Base-by-base conservation (phyloP, 2,329 filamentous ascomycete species). In the Penicillium sp. region DNA sequence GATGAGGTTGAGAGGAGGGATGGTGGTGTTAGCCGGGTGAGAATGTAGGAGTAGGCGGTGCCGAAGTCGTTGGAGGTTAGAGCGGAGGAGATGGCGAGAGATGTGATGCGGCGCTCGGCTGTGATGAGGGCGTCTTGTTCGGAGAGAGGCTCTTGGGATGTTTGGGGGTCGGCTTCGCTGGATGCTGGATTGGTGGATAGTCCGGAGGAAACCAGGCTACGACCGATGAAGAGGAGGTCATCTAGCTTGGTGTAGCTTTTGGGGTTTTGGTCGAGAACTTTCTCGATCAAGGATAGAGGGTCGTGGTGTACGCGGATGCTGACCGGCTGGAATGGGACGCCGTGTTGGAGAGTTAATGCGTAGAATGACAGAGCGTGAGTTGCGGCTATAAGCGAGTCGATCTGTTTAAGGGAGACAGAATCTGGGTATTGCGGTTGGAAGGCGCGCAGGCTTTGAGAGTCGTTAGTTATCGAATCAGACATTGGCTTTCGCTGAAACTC, bases 361-460 rank as follows among this genome's bases (percentile, higher is more conserved):
- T 85, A 85, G 57, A 81, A 84, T 1, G 81, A 85, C 50, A 85
- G 66, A 14, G 80, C 72, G 58, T 85, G 81, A 1, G 81, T 84
- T 13, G 81, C 81, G 39, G 76, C 69, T 31, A 84, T 74, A 23
- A 85, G 69, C 23, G 79, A 74, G 16, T 72, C 68, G 22, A 74
- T 73, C 42, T 78, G 71, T 28, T 65, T 63, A 39, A 76, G 62
- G 10, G 60, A 52, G 13, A 51, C 46, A 7, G 73, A 73, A 4
- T 66, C 54, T 3, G 70, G 63, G 49, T 75, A 74, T 43, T 68
- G 63, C 16, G 67, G 57, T 32, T 63, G 58, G 50, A 76, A 76
- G 20, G 69, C 59, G 59, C 69, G 64, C 41, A 76, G 54, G 36
- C 70, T 73, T 44, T 22, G 16, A 4, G 22, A 23, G 24, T 16